A percentile compares a stretch with the other conserved stretches of the same genome.
phyloP scores from a whole-genome alignment of 495 filamentous ascomycete species.

The Penicillium lagena region DNA sequence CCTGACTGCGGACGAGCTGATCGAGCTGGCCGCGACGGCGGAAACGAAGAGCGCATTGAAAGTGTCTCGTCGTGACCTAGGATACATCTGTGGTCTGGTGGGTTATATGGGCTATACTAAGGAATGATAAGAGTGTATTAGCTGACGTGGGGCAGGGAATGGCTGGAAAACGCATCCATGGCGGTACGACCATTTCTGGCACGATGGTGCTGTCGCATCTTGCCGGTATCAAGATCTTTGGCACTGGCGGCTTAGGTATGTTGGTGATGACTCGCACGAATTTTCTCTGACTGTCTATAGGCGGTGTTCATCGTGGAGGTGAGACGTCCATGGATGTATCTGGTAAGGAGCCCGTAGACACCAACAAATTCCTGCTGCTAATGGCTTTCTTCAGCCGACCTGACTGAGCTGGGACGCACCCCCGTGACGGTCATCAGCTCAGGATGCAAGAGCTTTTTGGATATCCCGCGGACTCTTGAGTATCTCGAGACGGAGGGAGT shows the following conservation, averaged over 20 bases:
- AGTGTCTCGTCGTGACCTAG: slow-evolving; percentile 78
- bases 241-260: slow-evolving; percentile 60
- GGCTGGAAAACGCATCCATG: slow-evolving; percentile 61
- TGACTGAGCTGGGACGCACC: slow-evolving; percentile 91
- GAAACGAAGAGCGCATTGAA: slow-evolving; percentile 62
- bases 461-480: slow-evolving; percentile 85
- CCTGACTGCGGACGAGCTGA: slow-evolving; percentile 60
- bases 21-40: slow-evolving; percentile 60
- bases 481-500: slow-evolving; percentile 93
- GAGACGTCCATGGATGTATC: slow-evolving; percentile 87
- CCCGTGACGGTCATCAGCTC: slow-evolving; percentile 81
- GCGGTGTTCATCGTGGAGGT: slow-evolving; percentile 89
- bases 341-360: slow-evolving; percentile 16
- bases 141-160: slow-evolving; percentile 40
- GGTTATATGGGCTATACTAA: slow-evolving; percentile 34
- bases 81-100: slow-evolving; percentile 76
- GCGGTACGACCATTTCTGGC: slow-evolving; percentile 86
- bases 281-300: slow-evolving; percentile 30
- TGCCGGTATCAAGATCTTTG: slow-evolving; percentile 89
- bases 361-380: not conserved
- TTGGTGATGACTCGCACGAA: not conserved
- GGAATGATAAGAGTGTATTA: slow-evolving; percentile 3
- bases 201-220: slow-evolving; percentile 86
- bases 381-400: slow-evolving; percentile 52
- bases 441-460: slow-evolving; percentile 93